These are phyloP conservation scores for Strigomonas culicis DNA, from an alignment of 208 protist genomes.

Conservation along the genomic window DNA sequence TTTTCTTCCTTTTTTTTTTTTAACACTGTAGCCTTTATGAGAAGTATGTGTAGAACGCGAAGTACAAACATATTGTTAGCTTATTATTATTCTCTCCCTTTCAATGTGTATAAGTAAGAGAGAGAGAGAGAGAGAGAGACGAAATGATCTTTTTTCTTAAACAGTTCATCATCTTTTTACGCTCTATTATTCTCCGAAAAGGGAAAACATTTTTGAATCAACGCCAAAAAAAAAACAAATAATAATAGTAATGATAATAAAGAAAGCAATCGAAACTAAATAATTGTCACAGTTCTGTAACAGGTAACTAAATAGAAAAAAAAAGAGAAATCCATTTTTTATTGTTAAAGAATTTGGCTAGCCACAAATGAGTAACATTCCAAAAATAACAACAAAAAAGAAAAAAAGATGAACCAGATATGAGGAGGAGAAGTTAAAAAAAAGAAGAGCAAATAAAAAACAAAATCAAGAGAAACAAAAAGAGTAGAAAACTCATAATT, in stretches of 20 bases:
- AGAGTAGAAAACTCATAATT: background rate
- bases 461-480: slow-evolving; percentile 16
- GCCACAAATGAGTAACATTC: background rate
- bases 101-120: slow-evolving; percentile 5
- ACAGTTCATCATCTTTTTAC: background rate
- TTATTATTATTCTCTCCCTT: background rate
- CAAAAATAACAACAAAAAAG: slow-evolving; percentile 5
- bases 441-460: slow-evolving; percentile 6
- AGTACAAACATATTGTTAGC: slow-evolving; percentile 3
- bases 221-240: slow-evolving; percentile 6
- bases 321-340: slow-evolving; percentile 13
- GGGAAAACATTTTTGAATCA: slow-evolving; percentile 1
- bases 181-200: background rate
- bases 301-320: slow-evolving; percentile 7
- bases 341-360: slow-evolving; percentile 1
- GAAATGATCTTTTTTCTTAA: too few relatives aligned
- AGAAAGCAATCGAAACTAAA: background rate
- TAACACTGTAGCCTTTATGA: background rate
- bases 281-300: background rate
- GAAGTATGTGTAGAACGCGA: too few relatives aligned
- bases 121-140: slow-evolving; percentile 5
- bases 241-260: background rate
- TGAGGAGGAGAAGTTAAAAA: background rate
- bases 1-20: slow-evolving; percentile 5
- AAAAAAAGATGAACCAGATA: slow-evolving; percentile 8